Percentiles rank a stretch among this genome's conserved stretches.
Evolutionary conservation across 2,329 filamentous ascomycete genomes (phyloP).

Genomic region (Aspergillus pseudoterreus): DNA sequence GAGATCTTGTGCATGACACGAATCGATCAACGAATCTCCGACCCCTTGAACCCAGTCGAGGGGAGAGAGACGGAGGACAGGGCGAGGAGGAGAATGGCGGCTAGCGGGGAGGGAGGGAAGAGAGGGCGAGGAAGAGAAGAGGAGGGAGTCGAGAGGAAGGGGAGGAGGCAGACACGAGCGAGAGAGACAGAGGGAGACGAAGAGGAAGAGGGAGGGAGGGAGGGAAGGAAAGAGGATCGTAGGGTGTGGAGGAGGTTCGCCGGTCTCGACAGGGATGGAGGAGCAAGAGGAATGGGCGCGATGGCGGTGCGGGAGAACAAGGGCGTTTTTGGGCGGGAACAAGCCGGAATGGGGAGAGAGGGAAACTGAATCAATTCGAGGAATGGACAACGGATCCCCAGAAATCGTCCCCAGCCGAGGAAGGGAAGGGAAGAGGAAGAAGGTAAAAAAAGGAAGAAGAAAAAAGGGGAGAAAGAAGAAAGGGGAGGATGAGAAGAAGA

Average conservation of each 20-base stretch:
- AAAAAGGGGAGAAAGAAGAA: constrained; percentile 4
- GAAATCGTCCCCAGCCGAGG: constrained; percentile 2
- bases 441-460: constrained; percentile 4
- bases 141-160: constrained; percentile 17
- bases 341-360: constrained; percentile 19
- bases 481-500: constrained; percentile 4
- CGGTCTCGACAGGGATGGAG: constrained; percentile 33
- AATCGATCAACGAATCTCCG: constrained; percentile 25
- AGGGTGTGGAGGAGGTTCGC: constrained; percentile 14
- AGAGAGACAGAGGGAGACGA: constrained; percentile 16
- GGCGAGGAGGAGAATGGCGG: constrained; percentile 18
- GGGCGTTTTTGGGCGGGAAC: constrained; percentile 7
- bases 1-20: constrained; percentile 63
- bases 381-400: constrained; percentile 4
- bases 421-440: constrained; percentile 9
- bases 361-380: constrained; percentile 19
- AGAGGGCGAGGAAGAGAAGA: constrained; percentile 20
- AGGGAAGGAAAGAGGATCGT: constrained; percentile 7
- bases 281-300: constrained; percentile 24
- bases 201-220: constrained; percentile 10
- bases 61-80: constrained; percentile 26
- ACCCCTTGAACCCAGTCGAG: constrained; percentile 32
- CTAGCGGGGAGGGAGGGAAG: constrained; percentile 16
- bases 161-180: constrained; percentile 8
- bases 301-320: constrained; percentile 14